Percentiles rank a stretch among this genome's conserved stretches.
phyloP scores from a whole-genome alignment of 179 eudicot species.

The Sideroxylon spinosum region DNA sequence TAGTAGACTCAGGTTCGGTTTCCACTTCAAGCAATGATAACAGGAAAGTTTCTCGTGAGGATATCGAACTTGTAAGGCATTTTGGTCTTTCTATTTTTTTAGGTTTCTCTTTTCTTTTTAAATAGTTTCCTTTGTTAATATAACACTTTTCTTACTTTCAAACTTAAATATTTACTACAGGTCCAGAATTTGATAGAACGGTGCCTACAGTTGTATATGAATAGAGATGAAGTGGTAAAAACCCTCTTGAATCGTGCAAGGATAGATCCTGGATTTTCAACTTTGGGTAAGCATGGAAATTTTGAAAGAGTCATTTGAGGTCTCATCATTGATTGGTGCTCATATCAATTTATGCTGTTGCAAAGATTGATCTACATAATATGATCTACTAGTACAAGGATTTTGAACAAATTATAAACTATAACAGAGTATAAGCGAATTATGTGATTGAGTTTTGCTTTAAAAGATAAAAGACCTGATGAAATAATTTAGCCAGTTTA shows the following conservation, averaged over 20 bases:
- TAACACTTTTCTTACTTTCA: background rate
- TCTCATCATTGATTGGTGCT: background rate
- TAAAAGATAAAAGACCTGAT: background rate
- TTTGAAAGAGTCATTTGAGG: conserved; percentile 13
- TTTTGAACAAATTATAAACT: no score
- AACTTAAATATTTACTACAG: conserved; percentile 38
- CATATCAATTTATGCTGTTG: background rate
- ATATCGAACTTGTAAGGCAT: conserved; percentile 87
- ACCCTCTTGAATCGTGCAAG: conserved; percentile 91
- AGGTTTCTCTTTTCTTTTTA: conserved; percentile 1
- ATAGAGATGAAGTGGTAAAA: conserved; percentile 95
- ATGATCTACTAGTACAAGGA: no score
- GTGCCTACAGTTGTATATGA: conserved; percentile 94
- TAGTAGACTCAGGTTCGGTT: conserved; percentile 77
- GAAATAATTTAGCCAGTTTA: background rate
- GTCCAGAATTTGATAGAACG: conserved; percentile 97
- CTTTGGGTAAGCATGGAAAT: conserved; percentile 55
- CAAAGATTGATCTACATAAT: no score
- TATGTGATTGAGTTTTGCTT: background rate
- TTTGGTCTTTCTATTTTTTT: background rate
- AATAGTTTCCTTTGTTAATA: background rate
- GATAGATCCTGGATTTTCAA: conserved; percentile 97
- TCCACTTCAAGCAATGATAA: conserved; percentile 79
- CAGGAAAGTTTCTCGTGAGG: conserved; percentile 90
- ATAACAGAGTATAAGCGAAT: no score